Conservation (phyloP, 768 basidiomycete species). For the Phlebiopsis flavidoalba region DNA sequence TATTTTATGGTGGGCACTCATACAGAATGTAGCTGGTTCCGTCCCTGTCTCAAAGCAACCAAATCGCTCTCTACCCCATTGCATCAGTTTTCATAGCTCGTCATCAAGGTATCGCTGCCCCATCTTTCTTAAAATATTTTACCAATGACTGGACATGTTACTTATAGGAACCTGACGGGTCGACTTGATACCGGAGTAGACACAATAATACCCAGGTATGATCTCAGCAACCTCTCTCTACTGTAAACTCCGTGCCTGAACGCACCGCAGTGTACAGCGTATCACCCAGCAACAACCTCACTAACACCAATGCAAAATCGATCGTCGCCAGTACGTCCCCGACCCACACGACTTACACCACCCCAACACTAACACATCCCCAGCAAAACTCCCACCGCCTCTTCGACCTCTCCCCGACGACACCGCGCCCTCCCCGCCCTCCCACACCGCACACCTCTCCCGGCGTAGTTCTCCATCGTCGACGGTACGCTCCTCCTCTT, state of each 20-base stretch:
- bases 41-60: conserved; percentile 76
- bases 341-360: not conserved
- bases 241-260: not conserved
- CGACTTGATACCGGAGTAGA: conserved; percentile 69
- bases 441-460: conserved; percentile 45
- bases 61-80: conserved; percentile 66
- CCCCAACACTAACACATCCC: not conserved
- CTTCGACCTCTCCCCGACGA: conserved; percentile 75
- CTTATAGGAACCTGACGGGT: conserved; percentile 61
- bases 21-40: conserved; percentile 57
- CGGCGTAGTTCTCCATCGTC: conserved; percentile 78
- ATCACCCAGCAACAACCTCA: conserved; percentile 53
- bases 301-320: conserved; percentile 75
- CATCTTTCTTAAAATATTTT: not conserved
- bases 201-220: conserved; percentile 70
- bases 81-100: conserved; percentile 61
- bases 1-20: not conserved
- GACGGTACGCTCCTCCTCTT: conserved; percentile 46
- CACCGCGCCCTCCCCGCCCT: conserved; percentile 41
- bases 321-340: conserved; percentile 69
- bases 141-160: no score
- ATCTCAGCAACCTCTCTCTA: not conserved
- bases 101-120: conserved; percentile 58
- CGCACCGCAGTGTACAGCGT: conserved; percentile 64
- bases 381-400: conserved; percentile 78